Base-by-base conservation (phyloP, 352 stramenopile genomes). In the Globisporangium mamillatum region DNA sequence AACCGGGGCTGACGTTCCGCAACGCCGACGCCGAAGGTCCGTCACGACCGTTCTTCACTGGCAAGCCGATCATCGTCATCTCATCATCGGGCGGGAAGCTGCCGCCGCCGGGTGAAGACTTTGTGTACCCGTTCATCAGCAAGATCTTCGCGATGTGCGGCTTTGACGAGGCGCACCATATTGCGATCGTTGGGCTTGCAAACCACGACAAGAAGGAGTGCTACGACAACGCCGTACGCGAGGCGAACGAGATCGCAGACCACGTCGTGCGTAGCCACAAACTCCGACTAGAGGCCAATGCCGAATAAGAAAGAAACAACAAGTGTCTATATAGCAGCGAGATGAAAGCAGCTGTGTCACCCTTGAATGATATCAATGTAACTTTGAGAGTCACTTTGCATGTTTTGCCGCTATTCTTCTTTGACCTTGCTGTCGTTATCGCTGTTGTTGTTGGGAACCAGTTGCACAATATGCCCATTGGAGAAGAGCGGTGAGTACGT, bases 131-230 rank as follows among this genome's bases (percentile, higher is more conserved):
- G 18, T 93, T 88, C 70, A 71, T 89, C 60, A 81, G 72, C 69
- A 88, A 85, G 71, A 90, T 91, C 61, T 91, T 91, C 46, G 83
- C 81, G 54, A 88, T 91, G 81, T 91, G 83, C 64, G 81, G 83
- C 53, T 91, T 90, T 57, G 80, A 89, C 64, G 80, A 90, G 34
- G 67, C 81, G 20, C 74, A 91, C 60, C 81, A 86, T 55, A 81
- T 92, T 29, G 78, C 80, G 60, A 89, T 92, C 58, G 70, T 88
- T 53, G 78, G 80, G 0, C 76, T 92, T 18, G 80, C 83, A 6
- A 87, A 73, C 12, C 75, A 86, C 57, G 80, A 89, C 77, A 92
- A 92, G 74, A 73, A 92, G 48, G 41, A 66, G 20, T 90, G 81
- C 64, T 90, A 78, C 55, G 72, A 84, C 55, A 84, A 84, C 41